phyloP scores from a whole-genome alignment of 2,329 filamentous ascomycete genomes.

The Talaromyces amestolkiae region DNA sequence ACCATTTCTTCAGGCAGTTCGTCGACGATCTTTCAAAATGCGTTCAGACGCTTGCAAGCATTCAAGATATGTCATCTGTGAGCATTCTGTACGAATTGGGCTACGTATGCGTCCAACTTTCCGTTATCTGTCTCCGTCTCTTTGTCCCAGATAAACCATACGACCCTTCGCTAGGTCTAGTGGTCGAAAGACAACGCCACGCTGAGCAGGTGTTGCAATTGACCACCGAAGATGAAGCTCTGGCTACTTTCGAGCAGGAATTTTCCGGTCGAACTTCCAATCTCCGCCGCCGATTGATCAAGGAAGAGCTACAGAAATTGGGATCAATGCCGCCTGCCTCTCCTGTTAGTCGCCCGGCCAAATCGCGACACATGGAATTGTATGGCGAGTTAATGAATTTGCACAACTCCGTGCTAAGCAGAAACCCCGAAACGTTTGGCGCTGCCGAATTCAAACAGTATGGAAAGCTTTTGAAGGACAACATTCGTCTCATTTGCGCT shows the following conservation, averaged over 20 bases:
- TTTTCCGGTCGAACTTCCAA: conserved; percentile 69
- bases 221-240: conserved; percentile 55
- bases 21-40: conserved; percentile 30
- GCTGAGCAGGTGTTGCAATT: conserved; percentile 57
- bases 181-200: conserved; percentile 63
- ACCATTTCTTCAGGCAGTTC: conserved; percentile 39
- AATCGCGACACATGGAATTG: conserved; percentile 66
- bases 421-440: conserved; percentile 32
- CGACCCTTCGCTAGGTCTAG: conserved; percentile 67
- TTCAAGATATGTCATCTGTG: conserved; percentile 22
- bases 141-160: conserved; percentile 85
- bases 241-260: conserved; percentile 63
- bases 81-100: conserved; percentile 42
- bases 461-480: conserved; percentile 48
- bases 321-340: conserved; percentile 66
- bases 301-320: conserved; percentile 61
- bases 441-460: conserved; percentile 30
- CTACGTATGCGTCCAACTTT: conserved; percentile 72
- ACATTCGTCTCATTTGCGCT: conserved; percentile 66
- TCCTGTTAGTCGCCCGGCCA: conserved; percentile 67
- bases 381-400: conserved; percentile 82
- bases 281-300: conserved; percentile 62
- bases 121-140: conserved; percentile 69
- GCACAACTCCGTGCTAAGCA: conserved; percentile 60
- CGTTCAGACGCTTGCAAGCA: conserved; percentile 26